Conservation (phyloP, 106 monocot species). For the Phalaenopsis aphrodite region DNA sequence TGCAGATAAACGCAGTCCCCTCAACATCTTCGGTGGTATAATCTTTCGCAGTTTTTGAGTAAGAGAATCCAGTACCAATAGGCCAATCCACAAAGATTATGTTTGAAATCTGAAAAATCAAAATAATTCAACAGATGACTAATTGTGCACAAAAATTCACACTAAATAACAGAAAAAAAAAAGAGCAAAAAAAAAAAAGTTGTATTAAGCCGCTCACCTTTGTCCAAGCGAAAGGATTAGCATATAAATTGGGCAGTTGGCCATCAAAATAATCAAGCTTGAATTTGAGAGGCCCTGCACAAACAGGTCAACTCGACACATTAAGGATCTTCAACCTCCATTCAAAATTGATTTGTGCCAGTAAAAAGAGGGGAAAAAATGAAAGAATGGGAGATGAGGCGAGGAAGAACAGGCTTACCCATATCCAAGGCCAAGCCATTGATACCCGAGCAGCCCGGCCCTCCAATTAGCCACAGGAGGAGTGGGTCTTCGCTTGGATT, state of each 20-base stretch:
- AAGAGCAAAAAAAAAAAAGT: background rate
- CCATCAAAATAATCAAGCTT: slow-evolving; percentile 8
- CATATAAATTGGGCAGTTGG: background rate
- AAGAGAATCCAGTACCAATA: slow-evolving; percentile 8
- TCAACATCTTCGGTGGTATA: background rate
- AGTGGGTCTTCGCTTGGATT: slow-evolving; percentile 16
- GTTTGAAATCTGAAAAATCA: slow-evolving; percentile 4
- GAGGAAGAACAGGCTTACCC: background rate
- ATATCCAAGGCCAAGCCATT: slow-evolving; percentile 4
- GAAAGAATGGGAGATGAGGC: background rate
- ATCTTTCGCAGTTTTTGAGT: background rate
- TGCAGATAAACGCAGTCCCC: background rate
- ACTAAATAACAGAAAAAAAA: background rate
- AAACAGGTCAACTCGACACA: background rate
- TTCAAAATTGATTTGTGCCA: background rate
- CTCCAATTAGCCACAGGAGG: slow-evolving; percentile 12
- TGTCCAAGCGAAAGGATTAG: slow-evolving; percentile 4
- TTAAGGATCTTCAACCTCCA: background rate
- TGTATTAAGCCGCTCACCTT: background rate
- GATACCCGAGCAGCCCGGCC: slow-evolving; percentile 14
- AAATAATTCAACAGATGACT: background rate
- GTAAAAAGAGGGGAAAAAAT: background rate
- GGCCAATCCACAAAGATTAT: slow-evolving; percentile 8
- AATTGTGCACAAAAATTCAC: background rate
- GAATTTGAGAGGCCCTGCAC: slow-evolving; percentile 5